Percentiles rank a stretch among this genome's conserved stretches.
Evolutionary conservation across 148 eudicot species (phyloP).

Genomic region (Suaeda aralocaspica): DNA sequence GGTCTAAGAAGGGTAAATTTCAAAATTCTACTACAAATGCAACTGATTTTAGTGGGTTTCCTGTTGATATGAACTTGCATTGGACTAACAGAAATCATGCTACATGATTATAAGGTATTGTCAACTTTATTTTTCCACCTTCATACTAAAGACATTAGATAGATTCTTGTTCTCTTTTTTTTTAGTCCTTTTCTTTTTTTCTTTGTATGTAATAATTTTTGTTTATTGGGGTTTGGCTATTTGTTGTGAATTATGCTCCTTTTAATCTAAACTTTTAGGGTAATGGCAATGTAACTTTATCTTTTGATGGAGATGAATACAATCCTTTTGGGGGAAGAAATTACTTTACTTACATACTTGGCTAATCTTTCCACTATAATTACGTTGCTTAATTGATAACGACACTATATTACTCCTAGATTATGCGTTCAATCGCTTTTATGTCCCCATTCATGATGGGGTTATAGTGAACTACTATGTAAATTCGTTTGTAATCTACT

Average conservation of each 20-base stretch:
- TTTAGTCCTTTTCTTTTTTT: background rate
- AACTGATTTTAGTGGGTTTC: slow-evolving; percentile 19
- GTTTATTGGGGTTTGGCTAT: slow-evolving; percentile 13
- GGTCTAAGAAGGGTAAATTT: slow-evolving; percentile 78
- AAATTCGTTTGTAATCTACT: too few species aligned
- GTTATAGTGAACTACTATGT: too few species aligned
- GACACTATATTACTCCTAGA: background rate
- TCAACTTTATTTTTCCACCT: slow-evolving; percentile 5
- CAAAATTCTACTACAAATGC: slow-evolving; percentile 38
- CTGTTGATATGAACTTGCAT: slow-evolving; percentile 52
- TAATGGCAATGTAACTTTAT: slow-evolving; percentile 28
- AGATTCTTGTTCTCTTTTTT: background rate
- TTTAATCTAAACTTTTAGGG: slow-evolving; percentile 22
- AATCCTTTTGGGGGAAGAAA: slow-evolving; percentile 15
- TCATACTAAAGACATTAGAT: slow-evolving; percentile 18
- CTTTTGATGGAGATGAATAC: slow-evolving; percentile 32
- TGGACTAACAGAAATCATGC: slow-evolving; percentile 39
- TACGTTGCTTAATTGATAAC: slow-evolving; percentile 1
- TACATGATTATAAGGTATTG: slow-evolving; percentile 26
- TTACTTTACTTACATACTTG: slow-evolving; percentile 19
- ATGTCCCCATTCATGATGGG: too few species aligned
- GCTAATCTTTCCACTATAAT: background rate
- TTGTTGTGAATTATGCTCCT: slow-evolving; percentile 36
- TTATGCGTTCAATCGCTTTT: too few species aligned
- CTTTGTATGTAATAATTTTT: slow-evolving; percentile 4